A percentile compares a stretch with the other conserved stretches of the same genome.
These are phyloP conservation scores for Penicillium cosmopolitanum DNA, from an alignment of 495 filamentous ascomycete species.

Conservation along the genomic window DNA sequence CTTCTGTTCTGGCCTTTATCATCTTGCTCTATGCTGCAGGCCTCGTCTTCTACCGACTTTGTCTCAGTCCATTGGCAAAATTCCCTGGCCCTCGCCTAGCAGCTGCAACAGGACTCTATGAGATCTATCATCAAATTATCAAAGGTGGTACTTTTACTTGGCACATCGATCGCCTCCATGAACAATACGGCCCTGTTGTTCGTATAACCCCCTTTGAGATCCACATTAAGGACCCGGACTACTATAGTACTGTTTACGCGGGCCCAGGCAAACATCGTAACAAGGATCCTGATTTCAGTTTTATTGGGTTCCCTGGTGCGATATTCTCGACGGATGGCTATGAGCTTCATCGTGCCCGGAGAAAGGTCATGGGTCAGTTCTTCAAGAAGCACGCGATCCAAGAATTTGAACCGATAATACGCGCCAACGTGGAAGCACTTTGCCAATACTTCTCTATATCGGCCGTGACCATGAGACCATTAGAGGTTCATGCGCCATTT, in stretches of 20 bases:
- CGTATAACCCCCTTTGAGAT: slow-evolving; percentile 36
- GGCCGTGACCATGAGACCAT: slow-evolving; percentile 8
- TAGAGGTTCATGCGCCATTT: slow-evolving; percentile 46
- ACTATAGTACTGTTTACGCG: slow-evolving; percentile 34
- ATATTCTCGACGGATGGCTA: slow-evolving; percentile 37
- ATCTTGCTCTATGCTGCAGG: no score
- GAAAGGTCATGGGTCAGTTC: slow-evolving; percentile 40
- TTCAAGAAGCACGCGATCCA: slow-evolving; percentile 44
- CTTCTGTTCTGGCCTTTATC: no score
- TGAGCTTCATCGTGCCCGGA: slow-evolving; percentile 43
- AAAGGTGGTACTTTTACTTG: slow-evolving; percentile 44
- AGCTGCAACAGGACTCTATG: slow-evolving; percentile 49
- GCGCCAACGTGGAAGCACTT: slow-evolving; percentile 24
- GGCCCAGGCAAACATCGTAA: slow-evolving; percentile 31
- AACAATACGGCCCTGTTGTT: slow-evolving; percentile 44
- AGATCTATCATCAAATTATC: slow-evolving; percentile 53
- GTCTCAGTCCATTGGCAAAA: no score
- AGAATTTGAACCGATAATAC: slow-evolving; percentile 39
- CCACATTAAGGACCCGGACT: slow-evolving; percentile 38
- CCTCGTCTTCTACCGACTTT: no score
- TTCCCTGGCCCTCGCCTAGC: slow-evolving; percentile 39
- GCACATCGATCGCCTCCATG: slow-evolving; percentile 47
- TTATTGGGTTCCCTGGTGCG: slow-evolving; percentile 16
- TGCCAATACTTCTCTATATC: slow-evolving; percentile 8
- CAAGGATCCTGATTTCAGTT: slow-evolving; percentile 16